These are phyloP conservation scores for Paracorniculantispora psalliotae DNA, from an alignment of 2,329 filamentous ascomycete species.

Conservation along the genomic window DNA sequence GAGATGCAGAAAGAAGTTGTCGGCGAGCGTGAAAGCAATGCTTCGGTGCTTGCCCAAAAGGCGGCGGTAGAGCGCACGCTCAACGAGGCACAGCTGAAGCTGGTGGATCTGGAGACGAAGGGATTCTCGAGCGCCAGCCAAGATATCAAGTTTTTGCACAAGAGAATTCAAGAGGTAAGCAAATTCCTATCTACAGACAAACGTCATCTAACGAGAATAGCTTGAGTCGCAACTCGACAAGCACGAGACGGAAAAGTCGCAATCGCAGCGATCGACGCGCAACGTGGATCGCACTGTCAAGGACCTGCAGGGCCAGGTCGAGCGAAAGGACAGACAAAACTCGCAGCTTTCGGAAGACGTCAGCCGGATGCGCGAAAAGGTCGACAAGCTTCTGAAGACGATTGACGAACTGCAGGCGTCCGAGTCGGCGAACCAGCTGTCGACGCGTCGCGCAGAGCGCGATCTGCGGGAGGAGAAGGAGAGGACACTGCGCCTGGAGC, in stretches of 20 bases:
- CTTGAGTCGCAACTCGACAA: conserved; percentile 83
- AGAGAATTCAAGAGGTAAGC: conserved; percentile 78
- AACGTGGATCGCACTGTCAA: conserved; percentile 93
- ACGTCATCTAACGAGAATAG: conserved; percentile 38
- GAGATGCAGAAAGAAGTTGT: conserved; percentile 93
- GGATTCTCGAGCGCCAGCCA: conserved; percentile 92
- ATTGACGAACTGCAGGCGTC: conserved; percentile 92
- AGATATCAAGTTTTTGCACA: conserved; percentile 91
- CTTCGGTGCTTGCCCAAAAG: conserved; percentile 84
- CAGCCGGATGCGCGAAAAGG: conserved; percentile 79
- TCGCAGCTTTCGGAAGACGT: conserved; percentile 77
- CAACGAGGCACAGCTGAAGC: conserved; percentile 82
- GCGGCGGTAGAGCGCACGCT: conserved; percentile 81
- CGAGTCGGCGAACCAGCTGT: conserved; percentile 76
- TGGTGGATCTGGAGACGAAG: conserved; percentile 94
- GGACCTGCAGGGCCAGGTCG: conserved; percentile 86
- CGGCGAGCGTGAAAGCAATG: conserved; percentile 75
- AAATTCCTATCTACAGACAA: background rate
- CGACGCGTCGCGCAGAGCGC: conserved; percentile 78
- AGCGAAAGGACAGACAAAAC: conserved; percentile 87
- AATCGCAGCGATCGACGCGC: conserved; percentile 80
- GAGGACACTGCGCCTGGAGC: conserved; percentile 73
- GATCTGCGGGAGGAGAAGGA: conserved; percentile 87
- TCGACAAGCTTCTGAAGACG: conserved; percentile 79
- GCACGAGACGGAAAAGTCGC: conserved; percentile 71